A percentile compares a stretch with the other conserved stretches of the same genome.
These are phyloP conservation scores for Massariosphaeria phaeospora DNA, from an alignment of 495 filamentous ascomycete species.

Conservation along the genomic window DNA sequence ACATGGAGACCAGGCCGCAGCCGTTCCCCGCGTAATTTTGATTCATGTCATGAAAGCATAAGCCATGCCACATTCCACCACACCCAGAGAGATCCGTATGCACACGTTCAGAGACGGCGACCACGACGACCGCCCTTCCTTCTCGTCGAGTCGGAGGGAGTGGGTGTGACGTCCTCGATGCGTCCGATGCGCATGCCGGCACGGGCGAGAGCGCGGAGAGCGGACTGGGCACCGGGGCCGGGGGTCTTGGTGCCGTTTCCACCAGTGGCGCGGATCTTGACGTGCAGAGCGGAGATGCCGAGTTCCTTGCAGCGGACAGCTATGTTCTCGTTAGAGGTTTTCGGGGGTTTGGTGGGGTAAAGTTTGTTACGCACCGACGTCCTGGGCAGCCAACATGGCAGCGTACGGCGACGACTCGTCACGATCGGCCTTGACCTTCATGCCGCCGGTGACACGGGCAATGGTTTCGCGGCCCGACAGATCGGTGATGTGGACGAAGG, in stretches of 20 bases:
- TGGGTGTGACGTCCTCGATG: conserved; percentile 99
- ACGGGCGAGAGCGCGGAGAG: conserved; percentile 96
- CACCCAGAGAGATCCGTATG: too few species aligned
- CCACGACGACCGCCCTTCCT: conserved; percentile 99
- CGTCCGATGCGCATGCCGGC: conserved; percentile 99
- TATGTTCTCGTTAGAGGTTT: conserved; percentile 10
- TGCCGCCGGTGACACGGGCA: conserved; percentile 96
- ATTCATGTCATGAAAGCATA: conserved; percentile 15
- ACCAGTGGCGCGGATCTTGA: conserved; percentile 99
- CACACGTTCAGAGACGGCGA: conserved; percentile 85
- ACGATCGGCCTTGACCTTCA: conserved; percentile 99
- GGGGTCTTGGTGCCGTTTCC: conserved; percentile 99
- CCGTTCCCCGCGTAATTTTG: conserved; percentile 67
- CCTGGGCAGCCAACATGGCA: conserved; percentile 98
- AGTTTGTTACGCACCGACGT: conserved; percentile 59
- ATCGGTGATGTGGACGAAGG: conserved; percentile 99
- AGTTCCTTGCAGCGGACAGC: conserved; percentile 98
- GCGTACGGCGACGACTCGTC: conserved; percentile 99
- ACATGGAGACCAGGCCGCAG: conserved; percentile 62
- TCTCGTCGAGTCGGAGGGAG: conserved; percentile 95
- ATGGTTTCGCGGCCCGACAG: conserved; percentile 98
- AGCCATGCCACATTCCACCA: conserved; percentile 40
- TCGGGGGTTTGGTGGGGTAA: too few species aligned
- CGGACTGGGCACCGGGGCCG: conserved; percentile 95
- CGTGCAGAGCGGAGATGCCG: conserved; percentile 96